Conservation (phyloP, 2,329 filamentous ascomycete species). For the Arthrinium phaeospermum region DNA sequence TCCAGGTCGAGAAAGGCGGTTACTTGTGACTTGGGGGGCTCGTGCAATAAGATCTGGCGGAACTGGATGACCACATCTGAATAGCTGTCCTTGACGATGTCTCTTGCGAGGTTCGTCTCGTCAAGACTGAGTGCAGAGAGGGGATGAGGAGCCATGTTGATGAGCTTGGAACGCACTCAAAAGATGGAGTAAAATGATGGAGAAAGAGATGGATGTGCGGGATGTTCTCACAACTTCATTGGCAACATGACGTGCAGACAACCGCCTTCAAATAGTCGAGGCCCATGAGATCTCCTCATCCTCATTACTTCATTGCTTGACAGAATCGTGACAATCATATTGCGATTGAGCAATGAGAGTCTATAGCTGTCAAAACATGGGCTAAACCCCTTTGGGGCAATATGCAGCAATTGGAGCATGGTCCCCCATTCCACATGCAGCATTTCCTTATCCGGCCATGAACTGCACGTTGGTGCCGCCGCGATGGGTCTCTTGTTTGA, state of each 20-base stretch:
- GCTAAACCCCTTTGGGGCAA: not conserved
- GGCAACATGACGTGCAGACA: not conserved
- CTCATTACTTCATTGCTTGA: not conserved
- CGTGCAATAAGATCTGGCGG: slow-evolving; percentile 14
- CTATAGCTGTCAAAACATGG: not conserved
- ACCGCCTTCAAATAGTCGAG: not conserved
- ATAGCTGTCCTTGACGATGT: not conserved
- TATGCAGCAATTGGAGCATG: not conserved
- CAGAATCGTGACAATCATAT: not conserved
- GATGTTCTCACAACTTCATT: not conserved
- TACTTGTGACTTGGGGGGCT: slow-evolving; percentile 3
- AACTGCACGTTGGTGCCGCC: not conserved
- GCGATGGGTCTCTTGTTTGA: not conserved
- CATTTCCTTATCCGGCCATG: not conserved
- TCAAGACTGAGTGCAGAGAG: not conserved
- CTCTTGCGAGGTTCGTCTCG: slow-evolving; percentile 1
- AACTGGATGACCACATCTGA: not conserved
- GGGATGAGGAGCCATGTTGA: not conserved
- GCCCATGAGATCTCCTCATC: not conserved
- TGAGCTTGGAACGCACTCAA: not conserved
- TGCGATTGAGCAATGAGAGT: not conserved
- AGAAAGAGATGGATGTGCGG: not conserved
- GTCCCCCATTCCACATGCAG: not conserved
- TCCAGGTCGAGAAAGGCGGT: not conserved
- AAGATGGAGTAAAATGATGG: not conserved